A percentile compares a stretch with the other conserved stretches of the same genome.
phyloP scores from a whole-genome alignment of 116 monocot species.

The Papilionanthe hybrid region DNA sequence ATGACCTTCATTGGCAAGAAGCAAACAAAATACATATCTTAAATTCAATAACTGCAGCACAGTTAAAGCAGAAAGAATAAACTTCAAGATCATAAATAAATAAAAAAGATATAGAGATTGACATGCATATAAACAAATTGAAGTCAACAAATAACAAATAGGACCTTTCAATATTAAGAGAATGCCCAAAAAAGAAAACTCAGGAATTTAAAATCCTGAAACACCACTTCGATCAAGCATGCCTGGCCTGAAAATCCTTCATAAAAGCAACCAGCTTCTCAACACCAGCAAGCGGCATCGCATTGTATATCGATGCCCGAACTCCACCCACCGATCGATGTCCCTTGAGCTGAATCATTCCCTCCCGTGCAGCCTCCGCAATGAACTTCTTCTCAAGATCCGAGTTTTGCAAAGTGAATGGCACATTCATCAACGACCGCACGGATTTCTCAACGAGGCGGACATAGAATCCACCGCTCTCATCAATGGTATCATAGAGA shows the following conservation, averaged over 20 bases:
- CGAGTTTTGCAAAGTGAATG: conserved; percentile 62
- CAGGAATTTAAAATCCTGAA: not conserved
- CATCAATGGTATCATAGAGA: conserved; percentile 83
- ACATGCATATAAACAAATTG: not conserved
- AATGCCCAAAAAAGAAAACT: not conserved
- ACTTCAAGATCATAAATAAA: not conserved
- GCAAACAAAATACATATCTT: not conserved
- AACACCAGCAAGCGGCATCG: conserved; percentile 86
- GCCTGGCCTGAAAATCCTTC: conserved; percentile 95
- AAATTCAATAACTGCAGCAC: not conserved
- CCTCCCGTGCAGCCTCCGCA: conserved; percentile 74
- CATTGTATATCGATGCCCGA: conserved; percentile 93
- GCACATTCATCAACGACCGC: conserved; percentile 91
- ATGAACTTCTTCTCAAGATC: conserved; percentile 97
- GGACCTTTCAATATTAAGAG: not conserved
- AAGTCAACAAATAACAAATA: not conserved
- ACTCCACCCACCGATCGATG: conserved; percentile 93
- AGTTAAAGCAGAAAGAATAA: not conserved
- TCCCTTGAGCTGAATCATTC: conserved; percentile 98
- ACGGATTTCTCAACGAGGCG: conserved; percentile 86
- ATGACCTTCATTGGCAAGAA: too few species aligned
- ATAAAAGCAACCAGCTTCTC: conserved; percentile 97
- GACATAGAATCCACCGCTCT: conserved; percentile 68
- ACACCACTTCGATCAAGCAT: conserved; percentile 35
- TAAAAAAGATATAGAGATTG: not conserved